These are phyloP conservation scores for Byssothecium circinans DNA, from an alignment of 2,329 filamentous ascomycete species.

Conservation along the genomic window DNA sequence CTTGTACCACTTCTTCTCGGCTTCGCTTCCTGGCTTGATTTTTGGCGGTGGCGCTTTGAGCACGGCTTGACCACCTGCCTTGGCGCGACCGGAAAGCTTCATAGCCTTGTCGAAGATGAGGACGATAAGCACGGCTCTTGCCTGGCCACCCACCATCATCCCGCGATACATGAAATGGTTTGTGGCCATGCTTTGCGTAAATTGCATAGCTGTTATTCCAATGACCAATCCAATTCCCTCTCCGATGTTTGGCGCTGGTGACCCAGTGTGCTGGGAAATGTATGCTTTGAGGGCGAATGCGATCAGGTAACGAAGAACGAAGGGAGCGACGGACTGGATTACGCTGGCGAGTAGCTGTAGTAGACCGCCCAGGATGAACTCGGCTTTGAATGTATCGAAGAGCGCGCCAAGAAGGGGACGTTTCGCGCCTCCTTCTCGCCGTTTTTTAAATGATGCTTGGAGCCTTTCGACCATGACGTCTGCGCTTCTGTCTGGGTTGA, in stretches of 20 bases:
- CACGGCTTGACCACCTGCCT: constrained; percentile 69
- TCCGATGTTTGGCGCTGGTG: constrained; percentile 68
- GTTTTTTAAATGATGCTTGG: constrained; percentile 67
- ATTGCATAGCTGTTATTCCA: constrained; percentile 83
- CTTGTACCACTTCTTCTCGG: constrained; percentile 56
- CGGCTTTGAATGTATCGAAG: constrained; percentile 80
- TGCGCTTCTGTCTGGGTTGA: constrained; percentile 79
- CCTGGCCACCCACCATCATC: constrained; percentile 87
- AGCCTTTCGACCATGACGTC: constrained; percentile 69
- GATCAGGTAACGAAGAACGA: constrained; percentile 83
- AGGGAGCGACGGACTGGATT: constrained; percentile 78
- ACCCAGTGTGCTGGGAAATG: constrained; percentile 57
- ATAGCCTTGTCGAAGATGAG: constrained; percentile 92
- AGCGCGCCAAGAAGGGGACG: constrained; percentile 77
- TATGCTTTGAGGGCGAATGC: constrained; percentile 81
- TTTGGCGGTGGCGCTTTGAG: constrained; percentile 45
- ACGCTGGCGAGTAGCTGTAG: constrained; percentile 74
- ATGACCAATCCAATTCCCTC: constrained; percentile 80
- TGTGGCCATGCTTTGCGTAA: constrained; percentile 75
- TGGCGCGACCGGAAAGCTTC: constrained; percentile 83
- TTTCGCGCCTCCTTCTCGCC: constrained; percentile 68
- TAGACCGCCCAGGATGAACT: constrained; percentile 82
- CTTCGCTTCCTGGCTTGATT: constrained; percentile 52
- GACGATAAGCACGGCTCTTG: constrained; percentile 77
- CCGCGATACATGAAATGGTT: constrained; percentile 93